Conservation (phyloP, 2,329 filamentous ascomycete genomes). For the Nothopassalora personata region DNA sequence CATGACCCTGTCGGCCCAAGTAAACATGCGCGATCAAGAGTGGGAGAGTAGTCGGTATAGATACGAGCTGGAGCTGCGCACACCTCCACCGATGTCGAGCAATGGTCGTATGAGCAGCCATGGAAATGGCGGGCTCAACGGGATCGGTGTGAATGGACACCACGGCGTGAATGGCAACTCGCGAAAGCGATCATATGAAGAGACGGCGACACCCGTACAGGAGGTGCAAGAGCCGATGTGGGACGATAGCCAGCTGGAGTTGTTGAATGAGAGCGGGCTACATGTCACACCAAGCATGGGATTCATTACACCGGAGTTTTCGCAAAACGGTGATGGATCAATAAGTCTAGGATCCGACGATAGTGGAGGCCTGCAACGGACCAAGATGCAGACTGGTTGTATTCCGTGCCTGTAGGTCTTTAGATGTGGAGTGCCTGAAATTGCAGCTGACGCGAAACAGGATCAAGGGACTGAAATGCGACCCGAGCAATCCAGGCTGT, state of each 20-base stretch:
- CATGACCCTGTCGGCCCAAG: conserved; percentile 13
- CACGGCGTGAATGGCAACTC: conserved; percentile 9
- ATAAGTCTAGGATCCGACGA: conserved; percentile 9
- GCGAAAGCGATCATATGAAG: conserved; percentile 20
- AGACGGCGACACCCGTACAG: conserved; percentile 12
- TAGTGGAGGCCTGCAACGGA: conserved; percentile 17
- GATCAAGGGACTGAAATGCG: conserved; percentile 27
- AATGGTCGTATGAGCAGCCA: conserved; percentile 5
- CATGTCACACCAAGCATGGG: conserved; percentile 6
- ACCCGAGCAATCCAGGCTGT: conserved; percentile 26
- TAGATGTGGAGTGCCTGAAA: neutral
- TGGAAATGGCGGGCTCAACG: conserved; percentile 1
- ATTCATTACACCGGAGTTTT: conserved; percentile 9
- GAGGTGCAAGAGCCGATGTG: conserved; percentile 6
- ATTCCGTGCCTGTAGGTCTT: conserved; percentile 30
- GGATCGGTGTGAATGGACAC: conserved; percentile 7
- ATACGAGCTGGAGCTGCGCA: conserved; percentile 19
- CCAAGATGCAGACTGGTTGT: conserved; percentile 31
- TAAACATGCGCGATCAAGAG: conserved; percentile 12
- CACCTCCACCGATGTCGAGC: conserved; percentile 16
- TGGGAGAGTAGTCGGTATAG: conserved; percentile 13
- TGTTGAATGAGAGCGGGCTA: conserved; percentile 5
- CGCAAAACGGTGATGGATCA: conserved; percentile 11
- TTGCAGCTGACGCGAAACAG: conserved; percentile 14
- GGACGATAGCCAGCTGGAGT: conserved; percentile 7